A percentile compares a stretch with the other conserved stretches of the same genome.
Conservation (phyloP, 345 rosid species). For the Erysimum cheiranthoides region DNA sequence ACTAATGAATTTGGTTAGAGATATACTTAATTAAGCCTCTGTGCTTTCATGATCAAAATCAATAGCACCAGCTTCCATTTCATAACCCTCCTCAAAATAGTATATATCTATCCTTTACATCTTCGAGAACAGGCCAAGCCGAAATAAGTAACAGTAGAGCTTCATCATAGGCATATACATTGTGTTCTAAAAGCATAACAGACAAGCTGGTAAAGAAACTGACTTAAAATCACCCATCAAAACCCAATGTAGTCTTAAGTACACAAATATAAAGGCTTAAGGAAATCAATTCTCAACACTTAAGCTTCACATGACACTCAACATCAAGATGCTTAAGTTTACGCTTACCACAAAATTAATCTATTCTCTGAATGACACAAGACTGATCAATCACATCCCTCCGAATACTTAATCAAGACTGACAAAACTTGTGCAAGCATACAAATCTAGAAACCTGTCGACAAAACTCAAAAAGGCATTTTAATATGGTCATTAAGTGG, state of each 20-base stretch:
- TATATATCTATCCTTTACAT: neutral
- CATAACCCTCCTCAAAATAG: no score
- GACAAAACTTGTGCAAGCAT: neutral
- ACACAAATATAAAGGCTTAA: neutral
- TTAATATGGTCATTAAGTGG: neutral
- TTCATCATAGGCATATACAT: neutral
- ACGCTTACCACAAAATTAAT: neutral
- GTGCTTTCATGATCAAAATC: no score
- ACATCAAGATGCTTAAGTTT: neutral
- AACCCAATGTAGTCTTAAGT: neutral
- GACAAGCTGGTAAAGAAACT: neutral
- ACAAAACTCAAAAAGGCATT: conserved; percentile 1
- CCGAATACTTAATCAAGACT: neutral
- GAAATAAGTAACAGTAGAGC: neutral
- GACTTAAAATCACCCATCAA: neutral
- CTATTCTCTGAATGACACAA: neutral
- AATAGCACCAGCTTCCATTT: no score
- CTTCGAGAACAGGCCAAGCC: neutral
- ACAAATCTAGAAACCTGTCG: neutral
- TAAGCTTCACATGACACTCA: neutral
- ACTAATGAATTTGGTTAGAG: no score
- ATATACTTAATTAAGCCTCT: no score
- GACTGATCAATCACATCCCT: neutral
- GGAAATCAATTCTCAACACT: neutral
- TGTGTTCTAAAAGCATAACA: neutral